Evolutionary conservation across 306 rosid genomes (phyloP).

Genomic region (Benincasa hispida): DNA sequence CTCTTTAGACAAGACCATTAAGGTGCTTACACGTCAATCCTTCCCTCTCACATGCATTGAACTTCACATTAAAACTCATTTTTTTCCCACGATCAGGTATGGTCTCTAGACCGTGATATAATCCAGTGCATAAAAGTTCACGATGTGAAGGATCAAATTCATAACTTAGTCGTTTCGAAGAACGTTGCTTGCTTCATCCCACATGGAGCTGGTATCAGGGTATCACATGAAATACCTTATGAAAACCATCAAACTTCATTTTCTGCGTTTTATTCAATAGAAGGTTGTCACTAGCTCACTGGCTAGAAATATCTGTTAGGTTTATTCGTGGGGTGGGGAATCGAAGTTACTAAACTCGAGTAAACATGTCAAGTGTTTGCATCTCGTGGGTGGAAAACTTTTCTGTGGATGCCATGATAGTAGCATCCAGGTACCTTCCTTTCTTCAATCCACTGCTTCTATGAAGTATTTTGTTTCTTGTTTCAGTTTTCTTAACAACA

Average conservation of each 20-base stretch:
- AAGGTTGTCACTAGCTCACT: background rate
- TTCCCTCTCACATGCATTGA: background rate
- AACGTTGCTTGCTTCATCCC: constrained; percentile 55
- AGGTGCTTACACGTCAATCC: constrained; percentile 26
- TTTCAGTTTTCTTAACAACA: constrained; percentile 1
- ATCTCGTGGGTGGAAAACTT: constrained; percentile 42
- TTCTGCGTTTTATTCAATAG: background rate
- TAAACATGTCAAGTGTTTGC: constrained; percentile 69
- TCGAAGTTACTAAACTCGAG: constrained; percentile 42
- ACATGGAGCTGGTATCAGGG: constrained; percentile 74
- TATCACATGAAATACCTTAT: constrained; percentile 10
- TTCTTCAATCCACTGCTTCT: background rate
- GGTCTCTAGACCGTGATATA: constrained; percentile 52
- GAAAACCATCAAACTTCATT: background rate
- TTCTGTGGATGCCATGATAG: constrained; percentile 85
- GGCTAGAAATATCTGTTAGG: constrained; percentile 16
- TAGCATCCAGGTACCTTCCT: constrained; percentile 59
- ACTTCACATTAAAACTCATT: background rate
- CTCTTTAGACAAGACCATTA: constrained; percentile 68
- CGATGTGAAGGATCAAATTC: constrained; percentile 83
- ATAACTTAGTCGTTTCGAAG: constrained; percentile 36
- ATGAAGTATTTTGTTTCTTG: background rate
- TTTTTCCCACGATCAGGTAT: constrained; percentile 37
- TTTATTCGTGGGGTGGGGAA: constrained; percentile 52
- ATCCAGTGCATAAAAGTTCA: constrained; percentile 46